These are phyloP conservation scores for Jamesozyma gamospora DNA, from an alignment of 805 yeast species.

Conservation along the genomic window DNA sequence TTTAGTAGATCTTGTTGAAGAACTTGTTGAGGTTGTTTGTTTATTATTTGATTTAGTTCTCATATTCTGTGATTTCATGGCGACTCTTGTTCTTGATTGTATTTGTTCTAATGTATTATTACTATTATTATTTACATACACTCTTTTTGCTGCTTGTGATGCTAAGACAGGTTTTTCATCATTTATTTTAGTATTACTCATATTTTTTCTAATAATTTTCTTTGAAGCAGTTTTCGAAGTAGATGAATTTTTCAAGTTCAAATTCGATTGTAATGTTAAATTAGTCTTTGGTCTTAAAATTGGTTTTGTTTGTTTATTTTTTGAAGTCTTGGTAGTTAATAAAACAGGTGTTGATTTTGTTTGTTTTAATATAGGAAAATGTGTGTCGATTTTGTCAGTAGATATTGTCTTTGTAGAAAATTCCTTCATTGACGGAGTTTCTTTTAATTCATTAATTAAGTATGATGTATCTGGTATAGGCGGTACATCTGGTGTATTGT, in stretches of 20 bases:
- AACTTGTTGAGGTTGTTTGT: too few relatives aligned
- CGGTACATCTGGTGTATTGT: neutral
- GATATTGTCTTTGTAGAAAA: too few relatives aligned
- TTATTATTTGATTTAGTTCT: too few relatives aligned
- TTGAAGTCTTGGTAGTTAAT: constrained; percentile 1
- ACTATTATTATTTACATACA: constrained; percentile 1
- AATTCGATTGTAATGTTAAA: neutral
- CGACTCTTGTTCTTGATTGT: neutral
- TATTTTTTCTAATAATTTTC: neutral
- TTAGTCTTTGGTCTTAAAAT: neutral
- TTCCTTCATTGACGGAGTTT: too few relatives aligned
- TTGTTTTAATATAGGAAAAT: constrained; percentile 5
- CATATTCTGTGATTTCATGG: too few relatives aligned
- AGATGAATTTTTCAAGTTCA: neutral
- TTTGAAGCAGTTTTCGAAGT: too few relatives aligned
- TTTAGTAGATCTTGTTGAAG: too few relatives aligned
- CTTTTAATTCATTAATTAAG: constrained; percentile 6
- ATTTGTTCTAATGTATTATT: neutral
- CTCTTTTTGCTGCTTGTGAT: constrained; percentile 6
- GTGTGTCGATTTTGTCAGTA: too few relatives aligned
- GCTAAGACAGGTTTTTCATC: constrained; percentile 2
- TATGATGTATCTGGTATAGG: neutral
- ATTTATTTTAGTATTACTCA: neutral
- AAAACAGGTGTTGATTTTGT: constrained; percentile 16
- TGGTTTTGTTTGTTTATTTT: neutral